Conservation (phyloP, 495 filamentous ascomycete species). For the Penicillium crystallinum region DNA sequence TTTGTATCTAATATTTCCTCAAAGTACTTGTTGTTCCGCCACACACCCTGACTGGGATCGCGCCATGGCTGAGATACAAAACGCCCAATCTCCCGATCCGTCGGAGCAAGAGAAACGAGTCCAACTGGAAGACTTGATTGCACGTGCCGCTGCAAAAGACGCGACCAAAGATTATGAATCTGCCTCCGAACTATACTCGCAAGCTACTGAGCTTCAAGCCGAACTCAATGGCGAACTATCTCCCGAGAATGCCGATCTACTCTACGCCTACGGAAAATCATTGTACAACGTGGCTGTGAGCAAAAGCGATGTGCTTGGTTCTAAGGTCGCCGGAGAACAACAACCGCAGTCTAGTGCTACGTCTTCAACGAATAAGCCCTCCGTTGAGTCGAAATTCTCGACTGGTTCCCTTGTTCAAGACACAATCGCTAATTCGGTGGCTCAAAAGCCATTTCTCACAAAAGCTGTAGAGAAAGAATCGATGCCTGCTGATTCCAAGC, state of each 20-base stretch:
- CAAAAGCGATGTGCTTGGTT: slow-evolving; percentile 91
- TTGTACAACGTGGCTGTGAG: slow-evolving; percentile 88
- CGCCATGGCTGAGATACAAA: slow-evolving; percentile 20
- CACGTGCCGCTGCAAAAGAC: slow-evolving; percentile 63
- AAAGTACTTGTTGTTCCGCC: neutral
- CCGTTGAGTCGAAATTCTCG: slow-evolving; percentile 13
- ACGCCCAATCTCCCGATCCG: slow-evolving; percentile 4
- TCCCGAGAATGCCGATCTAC: slow-evolving; percentile 81
- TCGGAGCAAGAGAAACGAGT: slow-evolving; percentile 15
- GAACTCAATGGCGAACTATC: slow-evolving; percentile 88
- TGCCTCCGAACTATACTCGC: slow-evolving; percentile 80
- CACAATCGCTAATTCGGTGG: slow-evolving; percentile 19
- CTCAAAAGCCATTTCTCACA: slow-evolving; percentile 33
- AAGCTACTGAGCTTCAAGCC: slow-evolving; percentile 84
- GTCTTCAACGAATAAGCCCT: slow-evolving; percentile 9
- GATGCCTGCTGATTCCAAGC: slow-evolving; percentile 49
- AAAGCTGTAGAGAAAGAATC: slow-evolving; percentile 34
- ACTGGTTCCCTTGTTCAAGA: slow-evolving; percentile 25
- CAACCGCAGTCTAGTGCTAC: slow-evolving; percentile 36
- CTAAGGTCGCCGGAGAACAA: slow-evolving; percentile 60
- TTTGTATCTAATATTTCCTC: neutral
- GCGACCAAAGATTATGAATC: slow-evolving; percentile 78
- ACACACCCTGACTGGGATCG: neutral
- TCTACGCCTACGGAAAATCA: slow-evolving; percentile 88
- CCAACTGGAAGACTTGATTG: slow-evolving; percentile 45